Base-by-base conservation (phyloP, 2,329 filamentous ascomycete species). In the Trichoderma simmonsii region DNA sequence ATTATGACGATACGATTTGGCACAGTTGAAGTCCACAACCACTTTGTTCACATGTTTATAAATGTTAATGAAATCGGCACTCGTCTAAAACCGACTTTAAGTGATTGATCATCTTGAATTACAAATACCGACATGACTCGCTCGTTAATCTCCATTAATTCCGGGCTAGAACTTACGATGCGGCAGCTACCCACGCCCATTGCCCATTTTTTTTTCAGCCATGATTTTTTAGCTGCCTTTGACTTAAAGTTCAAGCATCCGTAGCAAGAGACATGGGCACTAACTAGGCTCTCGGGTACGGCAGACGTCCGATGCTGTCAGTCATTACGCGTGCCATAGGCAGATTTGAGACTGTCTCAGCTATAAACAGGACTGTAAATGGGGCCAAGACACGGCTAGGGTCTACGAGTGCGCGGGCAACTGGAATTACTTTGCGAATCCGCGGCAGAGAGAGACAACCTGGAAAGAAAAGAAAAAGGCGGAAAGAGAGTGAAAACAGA, bases 201-300 rank as follows among this genome's bases (percentile, higher is more conserved):
- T 36, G 34, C 34, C 18, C 64, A 67, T 57, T 54, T 30, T 21
- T 21, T 54, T 21, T 67, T 34, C 51, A 32, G 30, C 36, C 51
- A 30, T 26, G 32, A 36, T 3, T 28, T 28, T 43, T 51, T 8
- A 64, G 18, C 12, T n/a, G 39, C 15, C 26, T 28, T n/a, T 54
- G 24, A 54, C n/a, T 54, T 54, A 54, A 64, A 64, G 62, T 51
- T 43, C 62, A 32, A 64, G 26, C 36, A 26, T 63, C 61, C 34
- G 24, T 28, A 26, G 39, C 15, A 63, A 63, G 15, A 24, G 8
- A 28, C 39, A 32, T 32, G 56, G 28, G 26, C n/a, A 51, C 43
- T 64, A 64, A 51, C 43, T 64, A 64, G 63, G 28, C 32, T 36
- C 15, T 59, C 64, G 64, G 64, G 64, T 67, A 67, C 64, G 32